phyloP scores from a whole-genome alignment of 2,329 filamentous ascomycete genomes.

The Arthrinium puccinioides region DNA sequence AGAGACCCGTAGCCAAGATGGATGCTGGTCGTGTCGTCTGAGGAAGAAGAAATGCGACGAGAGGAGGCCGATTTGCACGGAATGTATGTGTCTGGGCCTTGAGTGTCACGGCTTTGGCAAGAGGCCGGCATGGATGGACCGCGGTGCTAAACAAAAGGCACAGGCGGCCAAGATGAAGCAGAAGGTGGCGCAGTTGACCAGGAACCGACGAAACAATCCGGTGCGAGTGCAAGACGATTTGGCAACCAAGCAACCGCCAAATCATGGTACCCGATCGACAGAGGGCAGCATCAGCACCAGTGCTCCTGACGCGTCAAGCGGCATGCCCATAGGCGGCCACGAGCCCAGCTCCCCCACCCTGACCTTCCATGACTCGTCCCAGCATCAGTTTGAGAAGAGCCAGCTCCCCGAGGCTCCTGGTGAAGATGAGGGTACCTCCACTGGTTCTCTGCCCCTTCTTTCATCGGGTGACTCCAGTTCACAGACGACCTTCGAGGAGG shows the following conservation, averaged over 20 bases:
- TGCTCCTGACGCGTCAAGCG: no score
- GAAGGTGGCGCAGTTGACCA: neutral
- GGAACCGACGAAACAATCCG: neutral
- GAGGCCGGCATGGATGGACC: neutral
- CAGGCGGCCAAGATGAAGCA: neutral
- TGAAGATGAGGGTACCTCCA: no score
- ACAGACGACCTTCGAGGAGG: neutral
- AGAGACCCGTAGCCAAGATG: neutral
- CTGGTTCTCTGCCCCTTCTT: no score
- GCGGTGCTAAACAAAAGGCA: neutral
- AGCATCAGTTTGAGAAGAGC: no score
- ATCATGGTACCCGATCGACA: no score
- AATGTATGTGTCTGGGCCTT: neutral
- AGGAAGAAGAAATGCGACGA: neutral
- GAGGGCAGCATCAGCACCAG: no score
- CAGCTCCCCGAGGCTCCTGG: no score
- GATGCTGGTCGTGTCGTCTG: neutral
- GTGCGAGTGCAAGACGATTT: neutral
- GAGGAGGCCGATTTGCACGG: neutral
- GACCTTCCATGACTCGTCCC: no score
- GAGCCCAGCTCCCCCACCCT: neutral
- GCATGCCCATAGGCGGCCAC: no score
- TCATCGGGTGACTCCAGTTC: neutral
- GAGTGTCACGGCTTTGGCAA: neutral
- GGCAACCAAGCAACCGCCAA: neutral